Conservation (phyloP, 306 rosid species). For the Cyamopsis tetragonoloba region DNA sequence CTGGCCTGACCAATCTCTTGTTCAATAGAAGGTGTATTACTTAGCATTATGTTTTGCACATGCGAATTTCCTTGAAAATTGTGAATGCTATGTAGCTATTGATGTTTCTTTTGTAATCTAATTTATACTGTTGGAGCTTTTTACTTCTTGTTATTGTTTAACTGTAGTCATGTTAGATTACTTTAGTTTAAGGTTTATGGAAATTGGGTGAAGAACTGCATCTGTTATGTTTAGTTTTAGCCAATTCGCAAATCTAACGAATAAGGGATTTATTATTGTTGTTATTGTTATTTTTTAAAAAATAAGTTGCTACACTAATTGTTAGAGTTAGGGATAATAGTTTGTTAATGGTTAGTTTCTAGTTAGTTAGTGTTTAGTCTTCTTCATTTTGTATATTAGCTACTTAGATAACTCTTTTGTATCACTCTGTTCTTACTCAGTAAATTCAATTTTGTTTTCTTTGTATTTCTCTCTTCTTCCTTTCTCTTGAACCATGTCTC, state of each 20-base stretch:
- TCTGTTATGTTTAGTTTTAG: background rate
- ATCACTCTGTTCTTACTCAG: no score
- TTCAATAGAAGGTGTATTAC: slow-evolving; percentile 71
- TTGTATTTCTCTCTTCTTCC: no score
- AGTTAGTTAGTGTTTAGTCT: no score
- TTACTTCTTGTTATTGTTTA: background rate
- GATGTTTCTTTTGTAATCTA: background rate
- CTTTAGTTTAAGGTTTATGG: background rate
- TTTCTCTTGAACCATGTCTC: no score
- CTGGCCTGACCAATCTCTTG: slow-evolving; percentile 67
- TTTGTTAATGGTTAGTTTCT: no score
- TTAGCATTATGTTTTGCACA: background rate
- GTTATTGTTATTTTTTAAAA: no score
- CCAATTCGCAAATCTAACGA: background rate
- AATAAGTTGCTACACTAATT: no score
- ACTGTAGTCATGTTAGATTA: background rate
- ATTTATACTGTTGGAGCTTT: background rate
- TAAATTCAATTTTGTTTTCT: no score
- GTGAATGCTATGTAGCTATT: background rate
- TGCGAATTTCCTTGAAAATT: background rate
- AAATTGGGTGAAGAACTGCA: background rate
- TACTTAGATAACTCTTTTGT: no score
- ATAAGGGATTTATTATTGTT: background rate
- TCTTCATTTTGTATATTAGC: no score
- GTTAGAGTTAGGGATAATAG: no score